Evolutionary conservation across 164 flowering plant genomes (phyloP).

Genomic region (Magnolia officinalis): DNA sequence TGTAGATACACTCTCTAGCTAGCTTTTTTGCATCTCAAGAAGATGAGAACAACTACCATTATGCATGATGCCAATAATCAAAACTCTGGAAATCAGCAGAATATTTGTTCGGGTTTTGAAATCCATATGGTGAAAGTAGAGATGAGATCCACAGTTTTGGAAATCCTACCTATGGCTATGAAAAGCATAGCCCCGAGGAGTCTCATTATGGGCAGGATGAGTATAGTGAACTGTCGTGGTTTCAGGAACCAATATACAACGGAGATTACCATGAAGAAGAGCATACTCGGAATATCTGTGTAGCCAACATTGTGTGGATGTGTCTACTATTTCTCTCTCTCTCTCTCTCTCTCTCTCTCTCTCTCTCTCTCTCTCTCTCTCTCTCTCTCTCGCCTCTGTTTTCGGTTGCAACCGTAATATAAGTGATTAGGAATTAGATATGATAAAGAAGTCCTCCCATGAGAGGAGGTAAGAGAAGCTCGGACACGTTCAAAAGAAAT

Average conservation of each 20-base stretch:
- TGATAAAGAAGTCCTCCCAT: not conserved
- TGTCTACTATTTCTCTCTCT: not conserved
- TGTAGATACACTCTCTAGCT: conserved; percentile 51
- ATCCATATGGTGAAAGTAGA: conserved; percentile 32
- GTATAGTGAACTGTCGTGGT: not conserved
- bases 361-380: not conserved
- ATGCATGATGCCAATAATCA: conserved; percentile 15
- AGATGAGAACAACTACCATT: conserved; percentile 2
- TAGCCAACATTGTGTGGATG: not conserved
- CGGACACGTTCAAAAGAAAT: not conserved
- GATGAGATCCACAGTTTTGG: conserved; percentile 18
- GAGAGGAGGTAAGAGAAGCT: not conserved
- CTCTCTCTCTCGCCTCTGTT: not conserved
- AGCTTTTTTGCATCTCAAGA: conserved; percentile 41
- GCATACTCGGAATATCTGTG: not conserved
- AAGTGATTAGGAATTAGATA: not conserved
- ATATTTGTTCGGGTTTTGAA: conserved; percentile 52
- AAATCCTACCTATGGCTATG: conserved; percentile 12
- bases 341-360: not conserved
- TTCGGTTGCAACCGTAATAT: not conserved
- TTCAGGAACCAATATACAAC: conserved; percentile 1
- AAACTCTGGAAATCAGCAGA: conserved; percentile 33
- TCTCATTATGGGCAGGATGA: not conserved
- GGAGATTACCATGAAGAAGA: not conserved
- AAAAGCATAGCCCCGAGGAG: conserved; percentile 9